Evolutionary conservation across 1,284 basidiomycete genomes (phyloP), one percentile per base, ranked within the genome.

Genomic region (Erythrobasidium hasegawianum): DNA sequence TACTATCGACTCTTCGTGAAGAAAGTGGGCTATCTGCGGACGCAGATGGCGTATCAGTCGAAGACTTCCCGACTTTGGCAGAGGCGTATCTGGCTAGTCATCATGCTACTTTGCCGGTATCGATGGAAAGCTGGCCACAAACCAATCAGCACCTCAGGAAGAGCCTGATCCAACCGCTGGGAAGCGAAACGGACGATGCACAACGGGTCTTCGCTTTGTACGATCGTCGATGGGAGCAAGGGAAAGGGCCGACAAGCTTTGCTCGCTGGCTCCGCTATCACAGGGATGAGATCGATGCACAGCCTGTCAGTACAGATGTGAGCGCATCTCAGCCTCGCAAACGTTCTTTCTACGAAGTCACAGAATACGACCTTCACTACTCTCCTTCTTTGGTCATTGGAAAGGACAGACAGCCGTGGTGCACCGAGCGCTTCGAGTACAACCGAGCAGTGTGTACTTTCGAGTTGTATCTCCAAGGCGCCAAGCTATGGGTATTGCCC

Each of bases 391-490:
- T 76, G 47, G 57, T 73, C 62, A 68, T 72, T 16, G 68, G 68
- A 20, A 60, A 65, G 29, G 71, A 74, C 40, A 72, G 74, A 11
- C 75, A 75, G 55, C 73, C 75, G 20, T 76, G 75, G 75, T 76
- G 75, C 64, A 74, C 74, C 4, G 75, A 76, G 61, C 65, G 74
- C 18, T 76, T 76, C 41, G 74, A 76, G 52, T 67, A 70, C 39
- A 71, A 71, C 43, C 64, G 73, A 13, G 74, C 73, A 14, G 73
- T 73, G 20, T 76, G 75, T 69, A 65, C 71, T 14, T 76, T 75
- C 66, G 73, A 76, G 64, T 75, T 75, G 73, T 76, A 75, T 62
- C 69, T 76, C n/a, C 57, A 68, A 1, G 75, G 75, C 2, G 70
- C 75, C 7, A 74, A 75, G 57, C 62, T 75, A 41, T 76, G 72